These are phyloP conservation scores for Geranium rotundifolium DNA, from an alignment of 345 rosid genomes.

Conservation along the genomic window DNA sequence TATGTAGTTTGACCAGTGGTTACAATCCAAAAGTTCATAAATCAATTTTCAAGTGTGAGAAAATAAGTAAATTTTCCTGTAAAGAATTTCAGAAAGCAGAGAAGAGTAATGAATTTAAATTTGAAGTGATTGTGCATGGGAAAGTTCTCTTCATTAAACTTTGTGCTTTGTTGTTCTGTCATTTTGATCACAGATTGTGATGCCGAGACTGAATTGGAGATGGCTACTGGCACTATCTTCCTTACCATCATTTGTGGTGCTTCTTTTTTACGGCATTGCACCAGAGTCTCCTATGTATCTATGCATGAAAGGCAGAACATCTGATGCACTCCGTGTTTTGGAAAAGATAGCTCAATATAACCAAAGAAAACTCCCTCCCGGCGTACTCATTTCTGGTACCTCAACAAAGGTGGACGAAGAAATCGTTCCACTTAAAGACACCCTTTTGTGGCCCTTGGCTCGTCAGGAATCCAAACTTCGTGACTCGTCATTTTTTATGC, in stretches of 20 bases:
- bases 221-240: slow-evolving; percentile 82
- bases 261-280: slow-evolving; percentile 51
- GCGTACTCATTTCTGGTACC: slow-evolving; percentile 49
- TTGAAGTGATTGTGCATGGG: too few species aligned
- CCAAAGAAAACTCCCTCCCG: slow-evolving; percentile 45
- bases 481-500: slow-evolving; percentile 32
- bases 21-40: too few species aligned
- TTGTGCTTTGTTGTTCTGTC: neutral
- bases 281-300: slow-evolving; percentile 88
- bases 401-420: slow-evolving; percentile 32
- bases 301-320: slow-evolving; percentile 54
- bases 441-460: slow-evolving; percentile 20
- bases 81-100: too few species aligned
- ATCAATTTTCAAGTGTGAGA: too few species aligned
- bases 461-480: neutral
- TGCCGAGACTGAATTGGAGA: slow-evolving; percentile 87
- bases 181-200: slow-evolving; percentile 46
- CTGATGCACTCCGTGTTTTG: slow-evolving; percentile 51
- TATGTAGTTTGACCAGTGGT: too few species aligned
- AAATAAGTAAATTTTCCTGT: too few species aligned
- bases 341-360: slow-evolving; percentile 54
- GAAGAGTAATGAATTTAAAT: too few species aligned
- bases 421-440: slow-evolving; percentile 24
- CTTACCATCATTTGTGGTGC: slow-evolving; percentile 64
- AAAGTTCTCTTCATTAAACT: too few species aligned